A percentile compares a stretch with the other conserved stretches of the same genome.
phyloP scores from a whole-genome alignment of 176 grass and related monocot genomes.

The Musa schizocarpa region DNA sequence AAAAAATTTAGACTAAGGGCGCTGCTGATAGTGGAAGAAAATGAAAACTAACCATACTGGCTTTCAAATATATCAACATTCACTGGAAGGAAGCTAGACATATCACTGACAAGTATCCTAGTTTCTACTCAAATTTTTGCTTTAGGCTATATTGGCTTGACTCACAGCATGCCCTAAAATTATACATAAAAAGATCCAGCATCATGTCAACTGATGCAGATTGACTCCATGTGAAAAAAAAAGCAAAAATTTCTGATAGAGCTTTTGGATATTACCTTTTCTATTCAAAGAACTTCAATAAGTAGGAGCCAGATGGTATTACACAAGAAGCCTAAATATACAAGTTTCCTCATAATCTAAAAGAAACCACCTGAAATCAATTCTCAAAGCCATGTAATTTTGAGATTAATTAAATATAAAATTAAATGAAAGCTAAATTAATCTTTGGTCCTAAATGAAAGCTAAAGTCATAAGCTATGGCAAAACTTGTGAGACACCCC shows the following conservation, averaged over 20 bases:
- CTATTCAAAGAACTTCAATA: no score
- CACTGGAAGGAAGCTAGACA: not conserved
- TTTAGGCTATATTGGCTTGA: no score
- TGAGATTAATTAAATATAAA: not conserved
- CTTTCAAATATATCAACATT: not conserved
- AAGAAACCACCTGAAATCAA: not conserved
- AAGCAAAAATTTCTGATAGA: not conserved
- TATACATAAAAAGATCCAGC: no score
- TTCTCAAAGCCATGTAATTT: no score
- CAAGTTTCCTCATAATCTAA: not conserved
- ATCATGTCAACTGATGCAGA: no score
- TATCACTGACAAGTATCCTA: not conserved
- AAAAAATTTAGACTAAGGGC: not conserved
- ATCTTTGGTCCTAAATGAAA: not conserved
- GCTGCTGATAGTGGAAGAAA: not conserved
- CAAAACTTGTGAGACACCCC: no score
- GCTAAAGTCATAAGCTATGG: no score
- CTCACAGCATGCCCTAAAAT: no score
- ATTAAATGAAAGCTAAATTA: not conserved
- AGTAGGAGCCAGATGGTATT: no score
- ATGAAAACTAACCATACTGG: not conserved
- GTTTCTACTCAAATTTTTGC: not conserved
- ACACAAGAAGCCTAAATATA: not conserved
- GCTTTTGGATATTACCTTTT: not conserved
- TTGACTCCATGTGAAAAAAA: not conserved